Conservation (phyloP, 495 filamentous ascomycete species). For the Penicillium coffeae region DNA sequence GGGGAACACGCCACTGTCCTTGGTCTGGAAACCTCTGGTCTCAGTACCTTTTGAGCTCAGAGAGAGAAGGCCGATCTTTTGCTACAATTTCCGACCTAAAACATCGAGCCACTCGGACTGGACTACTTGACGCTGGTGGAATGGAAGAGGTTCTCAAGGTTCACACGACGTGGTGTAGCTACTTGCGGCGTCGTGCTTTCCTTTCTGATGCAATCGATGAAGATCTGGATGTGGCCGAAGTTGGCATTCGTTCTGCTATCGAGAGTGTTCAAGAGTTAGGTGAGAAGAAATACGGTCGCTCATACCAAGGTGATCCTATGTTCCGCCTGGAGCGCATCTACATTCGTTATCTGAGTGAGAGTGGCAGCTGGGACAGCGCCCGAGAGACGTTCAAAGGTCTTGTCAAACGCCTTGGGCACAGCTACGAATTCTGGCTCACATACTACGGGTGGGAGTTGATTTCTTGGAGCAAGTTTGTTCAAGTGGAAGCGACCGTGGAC, state of each 20-base stretch:
- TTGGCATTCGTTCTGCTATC: slow-evolving; percentile 78
- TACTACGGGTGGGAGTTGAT: slow-evolving; percentile 91
- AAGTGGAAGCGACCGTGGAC: slow-evolving; percentile 43
- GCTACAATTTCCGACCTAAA: slow-evolving; percentile 84
- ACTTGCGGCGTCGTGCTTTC: slow-evolving; percentile 79
- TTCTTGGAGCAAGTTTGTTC: slow-evolving; percentile 56
- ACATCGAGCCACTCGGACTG: slow-evolving; percentile 81
- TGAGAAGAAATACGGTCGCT: slow-evolving; percentile 67
- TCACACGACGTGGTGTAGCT: slow-evolving; percentile 89
- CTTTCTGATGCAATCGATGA: slow-evolving; percentile 74
- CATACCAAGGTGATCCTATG: slow-evolving; percentile 76
- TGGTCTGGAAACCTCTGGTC: slow-evolving; percentile 92
- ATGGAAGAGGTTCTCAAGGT: slow-evolving; percentile 85
- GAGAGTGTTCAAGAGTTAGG: slow-evolving; percentile 79
- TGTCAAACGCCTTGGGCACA: slow-evolving; percentile 61
- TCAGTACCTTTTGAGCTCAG: slow-evolving; percentile 76
- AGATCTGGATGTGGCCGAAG: slow-evolving; percentile 84
- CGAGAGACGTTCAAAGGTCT: slow-evolving; percentile 73
- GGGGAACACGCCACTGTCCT: slow-evolving; percentile 82
- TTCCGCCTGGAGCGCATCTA: slow-evolving; percentile 87
- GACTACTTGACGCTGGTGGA: slow-evolving; percentile 67
- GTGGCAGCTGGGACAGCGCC: slow-evolving; percentile 61
- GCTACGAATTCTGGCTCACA: slow-evolving; percentile 87
- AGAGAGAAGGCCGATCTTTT: slow-evolving; percentile 69
- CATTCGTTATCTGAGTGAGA: slow-evolving; percentile 83